A percentile compares a stretch with the other conserved stretches of the same genome.
These are phyloP conservation scores for Thelonectria rubi DNA, from an alignment of 2,329 filamentous ascomycete species.

Conservation along the genomic window DNA sequence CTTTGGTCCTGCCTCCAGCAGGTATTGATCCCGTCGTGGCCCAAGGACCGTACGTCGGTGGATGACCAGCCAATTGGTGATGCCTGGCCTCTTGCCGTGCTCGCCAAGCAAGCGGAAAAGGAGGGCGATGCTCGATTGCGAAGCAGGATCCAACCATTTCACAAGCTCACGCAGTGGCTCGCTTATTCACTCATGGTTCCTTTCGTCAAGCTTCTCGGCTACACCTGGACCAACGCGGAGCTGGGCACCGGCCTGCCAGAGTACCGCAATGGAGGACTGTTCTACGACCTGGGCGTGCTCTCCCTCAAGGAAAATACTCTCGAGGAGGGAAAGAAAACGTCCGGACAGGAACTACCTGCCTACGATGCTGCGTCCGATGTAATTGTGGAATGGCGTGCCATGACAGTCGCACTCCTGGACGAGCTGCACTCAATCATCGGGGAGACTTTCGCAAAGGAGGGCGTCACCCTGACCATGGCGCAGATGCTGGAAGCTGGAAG, in stretches of 20 bases:
- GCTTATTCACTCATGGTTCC: conserved; percentile 77
- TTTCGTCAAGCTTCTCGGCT: conserved; percentile 61
- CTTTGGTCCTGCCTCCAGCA: conserved; percentile 56
- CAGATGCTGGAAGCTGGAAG: conserved; percentile 63
- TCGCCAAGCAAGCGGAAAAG: conserved; percentile 19
- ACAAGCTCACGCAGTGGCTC: conserved; percentile 77
- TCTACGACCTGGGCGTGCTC: conserved; percentile 67
- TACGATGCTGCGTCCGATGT: conserved; percentile 65
- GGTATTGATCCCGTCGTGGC: conserved; percentile 59
- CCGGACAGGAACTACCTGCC: conserved; percentile 55
- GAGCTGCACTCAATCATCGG: conserved; percentile 54
- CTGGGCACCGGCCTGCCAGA: conserved; percentile 75
- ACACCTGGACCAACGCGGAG: conserved; percentile 60
- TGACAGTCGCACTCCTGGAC: conserved; percentile 67
- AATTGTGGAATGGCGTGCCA: conserved; percentile 68
- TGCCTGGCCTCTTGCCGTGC: conserved; percentile 56
- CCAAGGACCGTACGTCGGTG: conserved; percentile 60
- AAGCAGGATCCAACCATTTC: conserved; percentile 59
- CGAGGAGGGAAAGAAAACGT: conserved; percentile 55
- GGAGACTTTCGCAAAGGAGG: conserved; percentile 45
- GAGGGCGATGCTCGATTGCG: conserved; percentile 9
- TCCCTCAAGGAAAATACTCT: conserved; percentile 57
- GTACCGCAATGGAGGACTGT: conserved; percentile 76
- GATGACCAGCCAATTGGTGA: conserved; percentile 56
- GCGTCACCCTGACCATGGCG: conserved; percentile 52